Percentiles rank a stretch among this genome's conserved stretches.
These are phyloP conservation scores for Metschnikowia amazonensis DNA, from an alignment of 805 yeast genomes.

Conservation along the genomic window DNA sequence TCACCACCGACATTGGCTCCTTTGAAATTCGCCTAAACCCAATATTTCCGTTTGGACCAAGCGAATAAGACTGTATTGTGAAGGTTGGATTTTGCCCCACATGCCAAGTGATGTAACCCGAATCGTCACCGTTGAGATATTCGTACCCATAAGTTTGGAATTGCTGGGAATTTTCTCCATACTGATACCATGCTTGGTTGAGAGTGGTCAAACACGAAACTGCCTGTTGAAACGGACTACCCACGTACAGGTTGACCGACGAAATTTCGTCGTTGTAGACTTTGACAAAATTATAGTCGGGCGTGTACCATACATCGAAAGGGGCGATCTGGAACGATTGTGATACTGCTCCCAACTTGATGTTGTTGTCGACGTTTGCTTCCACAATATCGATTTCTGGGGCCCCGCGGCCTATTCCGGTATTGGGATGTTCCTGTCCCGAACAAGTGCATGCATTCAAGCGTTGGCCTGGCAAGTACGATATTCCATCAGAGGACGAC, in stretches of 20 bases:
- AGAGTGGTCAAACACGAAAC: constrained; percentile 77
- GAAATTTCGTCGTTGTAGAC: constrained; percentile 67
- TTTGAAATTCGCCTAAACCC: constrained; percentile 35
- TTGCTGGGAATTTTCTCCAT: constrained; percentile 46
- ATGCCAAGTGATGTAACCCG: constrained; percentile 82
- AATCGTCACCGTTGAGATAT: constrained; percentile 60
- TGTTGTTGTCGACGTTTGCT: constrained; percentile 59
- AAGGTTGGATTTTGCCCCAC: constrained; percentile 58
- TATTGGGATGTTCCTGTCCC: constrained; percentile 83
- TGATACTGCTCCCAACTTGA: constrained; percentile 64
- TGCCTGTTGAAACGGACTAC: constrained; percentile 94
- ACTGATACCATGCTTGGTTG: constrained; percentile 79
- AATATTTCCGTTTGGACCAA: constrained; percentile 38
- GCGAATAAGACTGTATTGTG: constrained; percentile 28
- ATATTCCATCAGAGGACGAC: constrained; percentile 83
- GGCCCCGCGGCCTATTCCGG: constrained; percentile 87
- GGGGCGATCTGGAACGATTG: constrained; percentile 95
- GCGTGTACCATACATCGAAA: constrained; percentile 88
- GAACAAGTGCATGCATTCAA: constrained; percentile 74
- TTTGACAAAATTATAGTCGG: constrained; percentile 79
- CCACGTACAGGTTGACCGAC: constrained; percentile 80
- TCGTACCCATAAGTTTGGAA: constrained; percentile 80
- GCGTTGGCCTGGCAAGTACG: constrained; percentile 81
- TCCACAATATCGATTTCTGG: constrained; percentile 84
- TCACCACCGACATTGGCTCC: constrained; percentile 38